Conservation (phyloP, 306 rosid genomes). For the Pterocarpus macrocarpus region DNA sequence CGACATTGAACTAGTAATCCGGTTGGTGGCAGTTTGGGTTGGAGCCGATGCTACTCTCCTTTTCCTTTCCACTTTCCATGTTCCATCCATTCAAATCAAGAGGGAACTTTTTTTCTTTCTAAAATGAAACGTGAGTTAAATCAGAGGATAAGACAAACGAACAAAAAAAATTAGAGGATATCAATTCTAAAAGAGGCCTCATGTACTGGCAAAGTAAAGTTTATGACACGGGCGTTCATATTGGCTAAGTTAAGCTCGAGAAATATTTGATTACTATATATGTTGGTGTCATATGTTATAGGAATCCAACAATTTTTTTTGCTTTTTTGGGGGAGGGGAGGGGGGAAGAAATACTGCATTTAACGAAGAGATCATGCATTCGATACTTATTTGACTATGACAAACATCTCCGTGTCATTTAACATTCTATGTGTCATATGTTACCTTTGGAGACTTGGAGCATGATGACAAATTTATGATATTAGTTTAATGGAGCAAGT, state of each 20-base stretch:
- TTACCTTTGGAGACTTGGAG: background rate
- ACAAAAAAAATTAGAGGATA: background rate
- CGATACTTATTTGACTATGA: background rate
- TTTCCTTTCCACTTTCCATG: background rate
- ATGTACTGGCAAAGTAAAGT: background rate
- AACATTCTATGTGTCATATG: background rate
- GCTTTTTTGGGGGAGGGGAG: too few species aligned
- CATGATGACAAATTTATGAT: background rate
- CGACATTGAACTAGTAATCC: background rate
- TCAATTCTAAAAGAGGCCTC: background rate
- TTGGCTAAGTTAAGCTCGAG: background rate
- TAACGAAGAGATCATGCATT: background rate
- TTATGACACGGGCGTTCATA: background rate
- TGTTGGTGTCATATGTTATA: background rate
- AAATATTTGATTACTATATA: background rate
- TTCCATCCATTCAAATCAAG: constrained; percentile 8
- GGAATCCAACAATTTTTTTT: background rate
- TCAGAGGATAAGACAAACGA: background rate
- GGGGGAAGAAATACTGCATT: background rate
- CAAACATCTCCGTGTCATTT: background rate
- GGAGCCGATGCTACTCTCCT: constrained; percentile 4
- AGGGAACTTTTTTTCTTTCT: background rate
- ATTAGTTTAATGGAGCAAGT: background rate
- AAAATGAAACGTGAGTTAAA: background rate
- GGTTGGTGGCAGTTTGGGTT: constrained; percentile 9